Percentiles rank a stretch among this genome's conserved stretches.
These are phyloP conservation scores for Phytophthora chlamydospora DNA, from an alignment of 352 stramenopile genomes.

Conservation along the genomic window DNA sequence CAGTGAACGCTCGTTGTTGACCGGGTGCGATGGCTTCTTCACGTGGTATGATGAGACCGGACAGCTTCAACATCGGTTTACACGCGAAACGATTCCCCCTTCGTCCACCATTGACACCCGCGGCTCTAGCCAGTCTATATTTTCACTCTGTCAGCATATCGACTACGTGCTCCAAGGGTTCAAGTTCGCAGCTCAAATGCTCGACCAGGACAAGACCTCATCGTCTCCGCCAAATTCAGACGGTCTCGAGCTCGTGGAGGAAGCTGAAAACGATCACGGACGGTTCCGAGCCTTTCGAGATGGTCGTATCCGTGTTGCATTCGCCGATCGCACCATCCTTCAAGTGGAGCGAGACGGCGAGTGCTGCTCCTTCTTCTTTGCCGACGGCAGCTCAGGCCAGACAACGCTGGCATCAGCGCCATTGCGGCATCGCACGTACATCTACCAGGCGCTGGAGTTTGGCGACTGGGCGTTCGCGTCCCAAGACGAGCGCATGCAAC, in stretches of 20 bases:
- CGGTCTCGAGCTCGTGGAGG: constrained; percentile 37
- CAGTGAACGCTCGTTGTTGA: constrained; percentile 23
- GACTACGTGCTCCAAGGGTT: constrained; percentile 41
- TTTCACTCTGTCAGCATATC: constrained; percentile 40
- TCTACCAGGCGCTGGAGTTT: constrained; percentile 63
- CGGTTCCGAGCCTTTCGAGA: constrained; percentile 72
- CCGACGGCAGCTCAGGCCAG: constrained; percentile 40
- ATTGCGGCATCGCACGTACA: constrained; percentile 49
- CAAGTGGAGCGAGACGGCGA: constrained; percentile 45
- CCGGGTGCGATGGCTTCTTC: constrained; percentile 50
- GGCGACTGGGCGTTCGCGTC: constrained; percentile 69
- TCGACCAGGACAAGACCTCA: neutral
- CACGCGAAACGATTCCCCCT: constrained; percentile 62
- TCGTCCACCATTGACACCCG: constrained; percentile 25
- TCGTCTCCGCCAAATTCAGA: constrained; percentile 5
- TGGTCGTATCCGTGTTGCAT: constrained; percentile 67
- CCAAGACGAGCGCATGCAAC: constrained; percentile 54
- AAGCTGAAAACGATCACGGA: constrained; percentile 54
- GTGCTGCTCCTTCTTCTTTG: constrained; percentile 59
- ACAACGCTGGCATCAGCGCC: constrained; percentile 54
- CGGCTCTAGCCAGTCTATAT: constrained; percentile 12
- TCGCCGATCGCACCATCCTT: constrained; percentile 77
- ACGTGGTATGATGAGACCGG: constrained; percentile 45
- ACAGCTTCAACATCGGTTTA: constrained; percentile 56
- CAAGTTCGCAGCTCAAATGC: constrained; percentile 7